Evolutionary conservation across 2,329 filamentous ascomycete species (phyloP).

Genomic region (Hypoxylon sp.): DNA sequence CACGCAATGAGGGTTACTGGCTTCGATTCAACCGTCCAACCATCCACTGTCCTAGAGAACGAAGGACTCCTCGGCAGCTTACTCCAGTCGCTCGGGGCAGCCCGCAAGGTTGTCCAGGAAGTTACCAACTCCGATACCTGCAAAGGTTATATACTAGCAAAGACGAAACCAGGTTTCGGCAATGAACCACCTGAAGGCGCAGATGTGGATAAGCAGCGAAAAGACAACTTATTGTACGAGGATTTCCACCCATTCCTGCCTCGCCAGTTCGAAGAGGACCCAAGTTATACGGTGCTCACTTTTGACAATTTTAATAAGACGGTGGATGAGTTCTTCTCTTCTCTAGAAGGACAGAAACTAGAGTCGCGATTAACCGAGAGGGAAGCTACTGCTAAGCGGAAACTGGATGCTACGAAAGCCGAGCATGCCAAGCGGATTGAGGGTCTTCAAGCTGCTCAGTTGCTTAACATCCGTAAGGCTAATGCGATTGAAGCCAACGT

Average conservation of each 20-base stretch:
- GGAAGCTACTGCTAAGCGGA: conserved; percentile 84
- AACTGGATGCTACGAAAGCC: conserved; percentile 84
- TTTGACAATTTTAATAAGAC: conserved; percentile 92
- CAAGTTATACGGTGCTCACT: conserved; percentile 76
- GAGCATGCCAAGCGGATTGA: conserved; percentile 90
- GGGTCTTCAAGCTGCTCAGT: conserved; percentile 84
- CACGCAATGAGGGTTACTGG: conserved; percentile 80
- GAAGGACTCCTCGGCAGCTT: conserved; percentile 76
- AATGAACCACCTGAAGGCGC: conserved; percentile 50
- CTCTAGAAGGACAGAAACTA: conserved; percentile 92
- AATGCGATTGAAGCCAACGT: conserved; percentile 91
- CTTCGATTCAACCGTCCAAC: conserved; percentile 78
- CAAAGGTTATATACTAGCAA: conserved; percentile 92
- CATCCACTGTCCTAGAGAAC: conserved; percentile 78
- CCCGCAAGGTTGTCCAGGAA: conserved; percentile 76
- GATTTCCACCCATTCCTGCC: conserved; percentile 97
- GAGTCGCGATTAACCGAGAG: conserved; percentile 86
- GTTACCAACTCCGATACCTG: conserved; percentile 76
- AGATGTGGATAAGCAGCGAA: conserved; percentile 57
- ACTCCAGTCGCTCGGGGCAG: conserved; percentile 77
- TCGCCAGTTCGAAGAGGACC: conserved; percentile 79
- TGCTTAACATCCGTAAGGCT: conserved; percentile 88
- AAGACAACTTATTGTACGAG: conserved; percentile 79
- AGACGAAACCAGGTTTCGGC: conserved; percentile 60
- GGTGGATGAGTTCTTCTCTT: conserved; percentile 97